These are phyloP conservation scores for Xylariaceae sp. DNA, from an alignment of 2,329 filamentous ascomycete species.

Conservation along the genomic window DNA sequence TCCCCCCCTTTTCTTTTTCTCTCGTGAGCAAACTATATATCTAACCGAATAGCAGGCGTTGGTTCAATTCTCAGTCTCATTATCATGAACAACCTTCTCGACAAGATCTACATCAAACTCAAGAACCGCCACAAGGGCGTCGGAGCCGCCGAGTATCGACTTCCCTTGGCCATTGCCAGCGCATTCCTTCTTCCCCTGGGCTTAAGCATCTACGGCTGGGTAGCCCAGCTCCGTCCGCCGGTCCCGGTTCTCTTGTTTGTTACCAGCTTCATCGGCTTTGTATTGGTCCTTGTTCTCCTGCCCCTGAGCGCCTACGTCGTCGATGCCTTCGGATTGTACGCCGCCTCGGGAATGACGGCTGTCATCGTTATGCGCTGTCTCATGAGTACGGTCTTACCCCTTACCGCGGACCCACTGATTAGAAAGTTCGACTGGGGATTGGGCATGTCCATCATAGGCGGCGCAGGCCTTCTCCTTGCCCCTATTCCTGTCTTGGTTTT, in stretches of 20 bases:
- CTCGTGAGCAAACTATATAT: too few species aligned
- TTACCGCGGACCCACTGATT: constrained; percentile 45
- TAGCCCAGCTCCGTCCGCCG: constrained; percentile 39
- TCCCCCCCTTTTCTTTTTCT: too few species aligned
- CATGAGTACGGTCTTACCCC: constrained; percentile 52
- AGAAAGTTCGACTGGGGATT: constrained; percentile 47
- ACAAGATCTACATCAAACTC: constrained; percentile 49
- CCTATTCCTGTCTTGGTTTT: constrained; percentile 48
- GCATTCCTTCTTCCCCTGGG: constrained; percentile 42
- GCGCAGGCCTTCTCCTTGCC: constrained; percentile 38
- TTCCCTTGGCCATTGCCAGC: constrained; percentile 47
- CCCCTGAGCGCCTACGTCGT: constrained; percentile 53
- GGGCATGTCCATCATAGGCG: constrained; percentile 44
- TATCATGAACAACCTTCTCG: constrained; percentile 46
- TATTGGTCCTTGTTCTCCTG: constrained; percentile 43
- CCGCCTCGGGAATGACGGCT: constrained; percentile 53
- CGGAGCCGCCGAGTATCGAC: constrained; percentile 49
- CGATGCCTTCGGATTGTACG: constrained; percentile 51
- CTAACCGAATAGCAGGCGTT: constrained; percentile 35
- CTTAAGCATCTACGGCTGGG: constrained; percentile 48
- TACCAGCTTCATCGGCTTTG: constrained; percentile 42
- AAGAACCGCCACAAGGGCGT: constrained; percentile 36
- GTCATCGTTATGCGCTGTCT: constrained; percentile 52
- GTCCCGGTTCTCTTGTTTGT: constrained; percentile 40
- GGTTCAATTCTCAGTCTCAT: constrained; percentile 45